Evolutionary conservation across 371 early-diverging fungal species (phyloP).

Genomic region (Chytridiales sp.): DNA sequence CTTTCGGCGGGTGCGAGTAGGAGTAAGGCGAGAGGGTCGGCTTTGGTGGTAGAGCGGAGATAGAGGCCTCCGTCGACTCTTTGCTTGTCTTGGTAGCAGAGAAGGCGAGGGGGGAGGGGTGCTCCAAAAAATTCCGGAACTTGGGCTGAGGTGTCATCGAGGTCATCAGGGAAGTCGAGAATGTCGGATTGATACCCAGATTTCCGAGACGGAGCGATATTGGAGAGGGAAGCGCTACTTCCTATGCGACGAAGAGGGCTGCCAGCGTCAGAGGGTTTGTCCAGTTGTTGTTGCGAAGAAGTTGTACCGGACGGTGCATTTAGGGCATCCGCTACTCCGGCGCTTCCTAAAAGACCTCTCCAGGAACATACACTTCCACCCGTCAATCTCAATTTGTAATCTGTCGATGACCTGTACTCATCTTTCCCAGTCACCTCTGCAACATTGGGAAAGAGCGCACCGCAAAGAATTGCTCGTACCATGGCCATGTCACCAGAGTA

Average conservation of each 20-base stretch:
- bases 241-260: too few relatives aligned
- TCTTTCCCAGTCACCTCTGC: constrained; percentile 32
- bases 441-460: constrained; percentile 33
- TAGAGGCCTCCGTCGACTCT: constrained; percentile 26
- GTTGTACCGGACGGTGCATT: too few relatives aligned
- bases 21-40: constrained; percentile 14
- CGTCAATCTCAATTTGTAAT: constrained; percentile 24
- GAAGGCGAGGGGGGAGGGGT: constrained; percentile 26
- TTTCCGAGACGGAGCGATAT: too few relatives aligned
- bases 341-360: too few relatives aligned
- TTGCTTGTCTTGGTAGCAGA: constrained; percentile 35
- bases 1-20: background rate
- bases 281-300: too few relatives aligned
- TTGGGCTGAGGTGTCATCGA: constrained; percentile 22
- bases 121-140: constrained; percentile 10
- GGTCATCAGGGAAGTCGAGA: constrained; percentile 3
- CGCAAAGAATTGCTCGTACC: constrained; percentile 29
- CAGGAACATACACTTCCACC: too few relatives aligned
- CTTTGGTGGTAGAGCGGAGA: constrained; percentile 27
- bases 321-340: too few relatives aligned
- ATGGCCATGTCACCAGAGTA: constrained; percentile 12
- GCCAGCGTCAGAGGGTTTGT: too few relatives aligned
- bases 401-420: constrained; percentile 19
- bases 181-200: too few relatives aligned
- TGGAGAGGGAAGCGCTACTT: too few relatives aligned